These are phyloP conservation scores for Lippia alba DNA, from an alignment of 305 asterid species.

Conservation along the genomic window DNA sequence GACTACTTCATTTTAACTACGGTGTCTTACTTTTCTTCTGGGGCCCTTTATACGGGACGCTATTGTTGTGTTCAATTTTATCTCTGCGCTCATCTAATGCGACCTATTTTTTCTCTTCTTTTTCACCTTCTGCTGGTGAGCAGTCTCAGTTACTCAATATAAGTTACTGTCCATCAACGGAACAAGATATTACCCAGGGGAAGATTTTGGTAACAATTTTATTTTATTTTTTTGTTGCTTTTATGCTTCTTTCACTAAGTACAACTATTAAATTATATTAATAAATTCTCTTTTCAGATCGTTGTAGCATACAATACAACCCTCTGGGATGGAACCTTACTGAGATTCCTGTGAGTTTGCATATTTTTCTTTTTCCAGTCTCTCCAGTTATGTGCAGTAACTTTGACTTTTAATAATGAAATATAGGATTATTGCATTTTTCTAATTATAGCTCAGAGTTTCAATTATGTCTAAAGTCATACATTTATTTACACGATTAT, in stretches of 20 bases:
- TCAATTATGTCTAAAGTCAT: neutral
- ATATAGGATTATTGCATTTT: neutral
- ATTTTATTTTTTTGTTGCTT: neutral
- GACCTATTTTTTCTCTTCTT: neutral
- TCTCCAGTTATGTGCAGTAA: slow-evolving; percentile 22
- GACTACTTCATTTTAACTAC: neutral
- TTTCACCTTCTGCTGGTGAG: slow-evolving; percentile 27
- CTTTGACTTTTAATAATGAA: neutral
- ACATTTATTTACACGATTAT: no score
- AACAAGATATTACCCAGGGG: slow-evolving; percentile 59
- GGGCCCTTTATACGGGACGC: slow-evolving; percentile 2
- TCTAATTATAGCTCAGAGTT: neutral
- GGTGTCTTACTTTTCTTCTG: slow-evolving; percentile 4
- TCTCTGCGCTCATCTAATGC: slow-evolving; percentile 24
- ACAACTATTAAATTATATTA: slow-evolving; percentile 10
- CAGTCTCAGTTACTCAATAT: slow-evolving; percentile 85
- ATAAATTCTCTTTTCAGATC: slow-evolving; percentile 53
- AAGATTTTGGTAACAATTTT: slow-evolving; percentile 65
- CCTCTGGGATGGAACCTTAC: slow-evolving; percentile 80
- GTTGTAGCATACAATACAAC: slow-evolving; percentile 76
- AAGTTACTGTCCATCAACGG: slow-evolving; percentile 85
- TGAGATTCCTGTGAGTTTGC: slow-evolving; percentile 69
- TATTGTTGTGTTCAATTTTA: neutral
- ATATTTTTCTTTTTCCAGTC: slow-evolving; percentile 26
- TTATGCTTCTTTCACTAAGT: slow-evolving; percentile 6